phyloP scores from a whole-genome alignment of 1,139 yeast species.

The Suhomyces guaymorum region DNA sequence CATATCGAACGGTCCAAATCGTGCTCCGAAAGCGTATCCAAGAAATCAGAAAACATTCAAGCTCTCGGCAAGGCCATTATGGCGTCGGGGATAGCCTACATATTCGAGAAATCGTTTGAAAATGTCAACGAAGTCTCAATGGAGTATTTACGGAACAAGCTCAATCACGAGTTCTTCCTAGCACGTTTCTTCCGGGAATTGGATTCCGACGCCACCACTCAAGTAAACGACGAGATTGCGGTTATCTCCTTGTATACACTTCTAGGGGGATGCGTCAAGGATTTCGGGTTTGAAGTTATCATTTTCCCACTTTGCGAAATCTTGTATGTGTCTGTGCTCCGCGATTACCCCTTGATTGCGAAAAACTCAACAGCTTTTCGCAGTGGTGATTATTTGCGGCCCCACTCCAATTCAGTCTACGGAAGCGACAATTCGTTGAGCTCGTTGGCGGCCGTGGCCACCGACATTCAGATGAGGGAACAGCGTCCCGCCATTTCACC shows the following conservation, averaged over 20 bases:
- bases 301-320: constrained; percentile 65
- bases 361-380: constrained; percentile 39
- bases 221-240: constrained; percentile 46
- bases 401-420: constrained; percentile 1
- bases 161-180: constrained; percentile 44
- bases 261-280: constrained; percentile 71
- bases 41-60: constrained; percentile 48
- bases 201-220: constrained; percentile 43
- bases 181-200: constrained; percentile 53
- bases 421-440: constrained; percentile 23
- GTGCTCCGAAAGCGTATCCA: constrained; percentile 51
- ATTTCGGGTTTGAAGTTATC: constrained; percentile 74
- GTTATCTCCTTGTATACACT: constrained; percentile 55
- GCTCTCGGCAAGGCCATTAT: constrained; percentile 60
- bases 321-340: constrained; percentile 60
- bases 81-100: constrained; percentile 55
- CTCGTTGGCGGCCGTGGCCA: constrained; percentile 44
- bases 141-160: constrained; percentile 56
- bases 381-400: constrained; percentile 16
- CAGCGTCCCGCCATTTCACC: no score
- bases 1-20: constrained; percentile 64
- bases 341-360: constrained; percentile 64
- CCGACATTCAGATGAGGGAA: constrained; percentile 28
- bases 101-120: constrained; percentile 27
- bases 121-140: constrained; percentile 37